These are phyloP conservation scores for Penicillium sp. DNA, from an alignment of 2,329 filamentous ascomycete genomes.

Conservation along the genomic window DNA sequence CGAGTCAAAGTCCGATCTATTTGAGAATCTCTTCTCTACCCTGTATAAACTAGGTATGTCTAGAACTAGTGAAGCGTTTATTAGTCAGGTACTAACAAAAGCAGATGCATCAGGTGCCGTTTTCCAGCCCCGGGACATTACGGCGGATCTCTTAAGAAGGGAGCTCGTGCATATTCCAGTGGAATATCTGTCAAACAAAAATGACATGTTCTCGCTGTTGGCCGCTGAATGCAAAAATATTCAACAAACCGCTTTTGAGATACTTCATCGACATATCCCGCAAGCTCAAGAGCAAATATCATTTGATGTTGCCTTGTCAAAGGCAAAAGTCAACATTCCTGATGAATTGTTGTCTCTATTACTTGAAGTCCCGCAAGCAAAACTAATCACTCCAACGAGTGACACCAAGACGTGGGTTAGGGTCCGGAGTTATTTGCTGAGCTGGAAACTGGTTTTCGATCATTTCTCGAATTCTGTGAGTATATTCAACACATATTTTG, in stretches of 20 bases:
- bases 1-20: slow-evolving; percentile 54
- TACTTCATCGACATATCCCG: slow-evolving; percentile 78
- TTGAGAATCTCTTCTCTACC: slow-evolving; percentile 51
- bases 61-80: not conserved
- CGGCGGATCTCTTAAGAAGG: slow-evolving; percentile 69
- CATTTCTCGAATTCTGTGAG: slow-evolving; percentile 67
- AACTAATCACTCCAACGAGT: slow-evolving; percentile 64
- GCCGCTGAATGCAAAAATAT: slow-evolving; percentile 70
- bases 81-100: not conserved
- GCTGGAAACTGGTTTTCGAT: slow-evolving; percentile 88
- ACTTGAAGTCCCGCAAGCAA: slow-evolving; percentile 69
- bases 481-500: slow-evolving; percentile 10
- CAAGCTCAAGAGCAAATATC: slow-evolving; percentile 75
- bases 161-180: slow-evolving; percentile 63
- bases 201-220: slow-evolving; percentile 70
- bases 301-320: slow-evolving; percentile 61
- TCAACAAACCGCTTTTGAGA: slow-evolving; percentile 73
- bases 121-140: slow-evolving; percentile 67
- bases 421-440: slow-evolving; percentile 76
- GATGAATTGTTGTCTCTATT: slow-evolving; percentile 82
- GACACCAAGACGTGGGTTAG: slow-evolving; percentile 62
- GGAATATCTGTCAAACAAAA: slow-evolving; percentile 58
- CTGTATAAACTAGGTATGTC: slow-evolving; percentile 23
- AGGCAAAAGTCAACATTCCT: slow-evolving; percentile 63
- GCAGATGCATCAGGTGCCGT: slow-evolving; percentile 48